phyloP scores from a whole-genome alignment of 2,329 filamentous ascomycete genomes.

The Neonectria faginata region DNA sequence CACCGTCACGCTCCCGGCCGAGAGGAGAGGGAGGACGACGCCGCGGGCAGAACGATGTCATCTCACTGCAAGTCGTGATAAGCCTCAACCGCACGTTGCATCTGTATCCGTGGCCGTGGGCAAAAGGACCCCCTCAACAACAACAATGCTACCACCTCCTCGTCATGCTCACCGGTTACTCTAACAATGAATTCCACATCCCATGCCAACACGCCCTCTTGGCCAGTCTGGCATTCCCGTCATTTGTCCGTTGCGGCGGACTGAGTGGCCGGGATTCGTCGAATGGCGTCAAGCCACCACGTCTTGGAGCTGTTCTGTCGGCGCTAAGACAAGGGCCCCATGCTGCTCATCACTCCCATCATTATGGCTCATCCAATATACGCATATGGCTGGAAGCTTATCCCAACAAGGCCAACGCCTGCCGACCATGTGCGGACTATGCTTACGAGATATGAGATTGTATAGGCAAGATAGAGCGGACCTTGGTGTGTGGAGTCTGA shows the following conservation, averaged over 20 bases:
- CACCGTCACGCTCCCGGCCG: conserved; percentile 7
- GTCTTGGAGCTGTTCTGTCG: conserved; percentile 12
- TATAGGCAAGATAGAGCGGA: conserved; percentile 32
- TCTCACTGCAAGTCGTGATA: conserved; percentile 9
- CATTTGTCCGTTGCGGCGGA: conserved; percentile 37
- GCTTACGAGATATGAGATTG: conserved; percentile 41
- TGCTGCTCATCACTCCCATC: conserved; percentile 21
- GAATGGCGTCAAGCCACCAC: conserved; percentile 27
- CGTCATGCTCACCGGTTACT: background rate
- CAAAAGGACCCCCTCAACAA: conserved; percentile 21
- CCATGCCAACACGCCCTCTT: conserved; percentile 8
- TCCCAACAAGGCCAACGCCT: conserved; percentile 37
- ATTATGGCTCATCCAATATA: conserved; percentile 32
- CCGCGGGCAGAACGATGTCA: conserved; percentile 18
- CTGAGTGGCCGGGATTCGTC: conserved; percentile 21
- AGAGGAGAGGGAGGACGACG: background rate
- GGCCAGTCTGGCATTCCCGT: background rate
- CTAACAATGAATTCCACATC: background rate
- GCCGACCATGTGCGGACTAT: conserved; percentile 33
- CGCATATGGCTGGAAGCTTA: conserved; percentile 31
- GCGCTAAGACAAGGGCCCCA: background rate
- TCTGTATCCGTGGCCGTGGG: conserved; percentile 6
- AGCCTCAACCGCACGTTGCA: conserved; percentile 21
- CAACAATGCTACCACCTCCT: conserved; percentile 14
- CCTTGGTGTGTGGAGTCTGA: conserved; percentile 39